Percentiles rank a stretch among this genome's conserved stretches.
Conservation (phyloP, 352 stramenopile genomes). For the Phytophthora palmivora region DNA sequence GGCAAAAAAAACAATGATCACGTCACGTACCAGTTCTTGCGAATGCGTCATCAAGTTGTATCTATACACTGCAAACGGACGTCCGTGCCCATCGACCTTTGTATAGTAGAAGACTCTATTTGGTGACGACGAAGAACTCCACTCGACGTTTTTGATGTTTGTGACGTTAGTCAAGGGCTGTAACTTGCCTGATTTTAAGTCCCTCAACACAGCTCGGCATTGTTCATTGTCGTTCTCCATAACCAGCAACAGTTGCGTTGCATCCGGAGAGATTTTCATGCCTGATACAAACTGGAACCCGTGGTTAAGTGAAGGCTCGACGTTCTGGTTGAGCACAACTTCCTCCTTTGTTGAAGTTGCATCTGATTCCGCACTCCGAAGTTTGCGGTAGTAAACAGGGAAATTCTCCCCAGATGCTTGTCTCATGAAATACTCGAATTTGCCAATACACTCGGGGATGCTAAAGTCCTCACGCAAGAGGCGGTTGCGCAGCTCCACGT, state of each 20-base stretch:
- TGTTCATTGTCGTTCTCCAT: constrained; percentile 79
- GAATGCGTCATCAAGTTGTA: constrained; percentile 56
- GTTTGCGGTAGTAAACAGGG: constrained; percentile 77
- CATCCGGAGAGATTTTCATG: constrained; percentile 85
- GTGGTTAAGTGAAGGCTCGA: constrained; percentile 57
- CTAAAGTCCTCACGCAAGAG: constrained; percentile 67
- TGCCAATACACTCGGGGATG: constrained; percentile 80
- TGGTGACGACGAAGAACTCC: constrained; percentile 32
- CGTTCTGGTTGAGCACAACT: constrained; percentile 83
- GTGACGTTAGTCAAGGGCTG: constrained; percentile 41
- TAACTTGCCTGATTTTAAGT: constrained; percentile 44
- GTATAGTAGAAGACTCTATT: constrained; percentile 75
- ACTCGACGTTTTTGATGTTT: constrained; percentile 80
- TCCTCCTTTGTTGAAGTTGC: constrained; percentile 41
- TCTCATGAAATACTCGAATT: constrained; percentile 79
- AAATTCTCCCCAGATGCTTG: constrained; percentile 74
- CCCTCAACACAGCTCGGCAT: constrained; percentile 54
- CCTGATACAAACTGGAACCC: constrained; percentile 71
- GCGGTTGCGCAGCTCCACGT: constrained; percentile 71
- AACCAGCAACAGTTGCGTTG: constrained; percentile 62
- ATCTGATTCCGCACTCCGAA: constrained; percentile 22
- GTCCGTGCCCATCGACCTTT: constrained; percentile 65
- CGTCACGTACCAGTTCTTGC: constrained; percentile 61
- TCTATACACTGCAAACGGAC: constrained; percentile 68
- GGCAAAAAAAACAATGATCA: constrained; percentile 5